A percentile compares a stretch with the other conserved stretches of the same genome.
phyloP scores from a whole-genome alignment of 345 rosid genomes.

The Firmiana major region DNA sequence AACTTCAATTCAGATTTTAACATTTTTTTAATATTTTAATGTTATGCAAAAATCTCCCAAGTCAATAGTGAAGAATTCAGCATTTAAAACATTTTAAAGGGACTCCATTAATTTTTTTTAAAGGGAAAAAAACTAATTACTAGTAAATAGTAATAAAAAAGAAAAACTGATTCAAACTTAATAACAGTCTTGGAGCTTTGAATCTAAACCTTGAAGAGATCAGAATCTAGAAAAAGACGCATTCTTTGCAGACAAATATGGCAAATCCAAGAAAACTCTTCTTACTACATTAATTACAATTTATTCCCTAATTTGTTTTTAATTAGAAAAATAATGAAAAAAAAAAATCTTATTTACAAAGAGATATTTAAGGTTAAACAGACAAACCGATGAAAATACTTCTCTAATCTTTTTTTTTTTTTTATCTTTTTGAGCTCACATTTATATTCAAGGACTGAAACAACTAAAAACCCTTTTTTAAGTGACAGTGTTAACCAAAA shows the following conservation, averaged over 20 bases:
- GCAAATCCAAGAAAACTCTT: too few relatives aligned
- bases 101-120: not conserved
- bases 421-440: not conserved
- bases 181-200: too few relatives aligned
- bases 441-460: not conserved
- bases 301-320: not conserved
- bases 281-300: not conserved
- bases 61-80: too few relatives aligned
- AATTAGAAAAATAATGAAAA: not conserved
- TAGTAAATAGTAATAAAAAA: too few relatives aligned
- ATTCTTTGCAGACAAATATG: not conserved
- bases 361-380: not conserved
- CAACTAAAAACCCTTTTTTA: not conserved
- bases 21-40: too few relatives aligned
- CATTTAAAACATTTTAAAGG: not conserved
- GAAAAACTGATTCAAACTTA: too few relatives aligned
- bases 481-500: not conserved
- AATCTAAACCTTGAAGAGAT: not conserved
- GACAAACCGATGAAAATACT: not conserved
- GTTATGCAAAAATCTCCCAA: not conserved
- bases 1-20: not conserved
- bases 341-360: not conserved
- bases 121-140: not conserved
- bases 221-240: not conserved
- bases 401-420: not conserved